A percentile compares a stretch with the other conserved stretches of the same genome.
Conservation (phyloP, 306 rosid species). For the Rosa chinensis region DNA sequence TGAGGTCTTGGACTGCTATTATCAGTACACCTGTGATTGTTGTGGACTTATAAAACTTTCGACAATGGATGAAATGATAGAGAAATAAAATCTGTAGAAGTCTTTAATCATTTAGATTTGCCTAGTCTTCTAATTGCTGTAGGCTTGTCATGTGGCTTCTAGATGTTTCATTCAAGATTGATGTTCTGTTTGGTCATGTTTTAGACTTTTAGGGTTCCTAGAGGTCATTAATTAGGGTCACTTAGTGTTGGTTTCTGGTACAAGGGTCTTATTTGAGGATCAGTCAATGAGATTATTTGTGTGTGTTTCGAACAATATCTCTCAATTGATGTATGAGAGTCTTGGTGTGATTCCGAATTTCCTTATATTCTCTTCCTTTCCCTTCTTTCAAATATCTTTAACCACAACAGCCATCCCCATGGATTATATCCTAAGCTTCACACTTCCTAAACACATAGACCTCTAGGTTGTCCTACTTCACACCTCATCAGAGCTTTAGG, state of each 20-base stretch:
- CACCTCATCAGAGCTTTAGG: neutral
- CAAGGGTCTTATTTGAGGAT: neutral
- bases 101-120: neutral
- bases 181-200: neutral
- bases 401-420: neutral
- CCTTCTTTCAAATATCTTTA: neutral
- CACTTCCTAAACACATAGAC: neutral
- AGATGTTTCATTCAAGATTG: neutral
- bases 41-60: neutral
- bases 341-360: neutral
- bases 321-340: neutral
- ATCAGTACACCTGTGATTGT: neutral
- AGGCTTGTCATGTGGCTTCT: neutral
- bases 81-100: neutral
- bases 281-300: neutral
- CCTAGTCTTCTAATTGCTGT: neutral
- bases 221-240: neutral
- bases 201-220: neutral
- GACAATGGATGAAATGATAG: neutral
- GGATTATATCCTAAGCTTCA: neutral
- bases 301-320: neutral
- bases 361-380: neutral
- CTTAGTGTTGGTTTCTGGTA: neutral
- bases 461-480: neutral
- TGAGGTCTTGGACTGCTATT: neutral